Base-by-base conservation (phyloP, 805 yeast species). In the Candida sanyiensis region DNA sequence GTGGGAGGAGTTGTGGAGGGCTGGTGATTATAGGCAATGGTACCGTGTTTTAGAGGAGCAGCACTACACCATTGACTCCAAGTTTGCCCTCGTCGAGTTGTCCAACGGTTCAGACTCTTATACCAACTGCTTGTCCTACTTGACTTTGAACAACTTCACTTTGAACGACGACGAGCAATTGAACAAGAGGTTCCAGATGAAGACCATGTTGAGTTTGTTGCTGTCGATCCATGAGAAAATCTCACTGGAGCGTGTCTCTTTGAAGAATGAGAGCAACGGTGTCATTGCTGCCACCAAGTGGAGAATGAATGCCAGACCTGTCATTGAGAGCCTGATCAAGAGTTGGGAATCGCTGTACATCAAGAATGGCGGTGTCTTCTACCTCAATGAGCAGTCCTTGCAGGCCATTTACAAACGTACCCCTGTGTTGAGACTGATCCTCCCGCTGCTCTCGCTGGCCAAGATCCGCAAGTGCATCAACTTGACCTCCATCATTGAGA, bases 141-240 rank as follows among this genome's bases (percentile, higher is more conserved):
- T 80, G 36, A 60, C 72, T 4, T 25, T 57, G 54, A 61, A 63
- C 33, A 64, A 67, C 46, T 70, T 56, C 50, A 61, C 57, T 41
- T 60, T 67, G 30, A 57, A 59, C 39, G 61, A 56, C 25, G 62
- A 56, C 29, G 59, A 61, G 25, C 58, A 59, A 38, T 39, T 51
- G 9, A 44, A 49, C 37, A 58, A 64, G 33, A 62, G 58, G 19
- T 54, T 72, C 26, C 71, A 77, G 3, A 62, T 67, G 55, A 66
- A 72, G 40, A 72, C 81, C 13, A 48, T 73, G 41, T 56, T 80
- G 28, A 70, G 80, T 3, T 63, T 80, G 44, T 61, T 83, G 44
- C 69, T 82, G 62, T 73, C 82, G 15, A 66, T 83, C 28, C 85
- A 82, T 54, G 90, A 82, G 48, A 69, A 67, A 47, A 77, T 83